These are phyloP conservation scores for Peronospora farinosa DNA, from an alignment of 352 stramenopile genomes.

Conservation along the genomic window DNA sequence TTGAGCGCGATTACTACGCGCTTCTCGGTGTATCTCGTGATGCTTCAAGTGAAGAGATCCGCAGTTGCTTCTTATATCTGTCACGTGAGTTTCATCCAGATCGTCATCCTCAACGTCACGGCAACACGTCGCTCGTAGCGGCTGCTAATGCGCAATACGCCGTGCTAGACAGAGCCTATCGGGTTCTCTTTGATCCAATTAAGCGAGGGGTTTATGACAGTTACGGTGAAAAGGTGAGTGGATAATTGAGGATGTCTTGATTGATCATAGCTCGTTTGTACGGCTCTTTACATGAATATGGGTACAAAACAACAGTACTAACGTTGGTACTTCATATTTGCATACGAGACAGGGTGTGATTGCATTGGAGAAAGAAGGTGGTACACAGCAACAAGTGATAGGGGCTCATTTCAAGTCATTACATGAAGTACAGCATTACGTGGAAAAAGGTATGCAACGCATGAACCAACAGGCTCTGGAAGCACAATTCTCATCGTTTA, in stretches of 20 bases:
- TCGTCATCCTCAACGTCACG: constrained; percentile 30
- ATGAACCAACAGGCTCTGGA: constrained; percentile 68
- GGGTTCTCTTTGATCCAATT: constrained; percentile 64
- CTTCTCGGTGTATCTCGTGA: constrained; percentile 59
- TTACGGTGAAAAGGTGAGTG: constrained; percentile 57
- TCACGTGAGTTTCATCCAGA: constrained; percentile 85
- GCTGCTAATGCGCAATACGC: constrained; percentile 75
- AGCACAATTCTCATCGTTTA: constrained; percentile 72
- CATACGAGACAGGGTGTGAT: constrained; percentile 34
- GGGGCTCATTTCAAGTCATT: constrained; percentile 41
- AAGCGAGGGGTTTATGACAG: constrained; percentile 68
- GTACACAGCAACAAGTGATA: constrained; percentile 27
- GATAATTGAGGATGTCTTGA: background rate
- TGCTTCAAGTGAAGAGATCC: constrained; percentile 58
- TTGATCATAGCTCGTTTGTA: background rate
- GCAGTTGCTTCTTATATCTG: constrained; percentile 55
- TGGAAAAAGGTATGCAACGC: constrained; percentile 51
- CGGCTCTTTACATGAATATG: constrained; percentile 6
- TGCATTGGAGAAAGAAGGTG: constrained; percentile 55
- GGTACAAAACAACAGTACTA: background rate
- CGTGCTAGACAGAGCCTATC: constrained; percentile 75
- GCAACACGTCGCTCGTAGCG: constrained; percentile 44
- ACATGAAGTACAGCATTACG: constrained; percentile 45
- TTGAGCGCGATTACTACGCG: constrained; percentile 81
- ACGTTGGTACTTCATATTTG: background rate